phyloP scores from a whole-genome alignment of 2,329 filamentous ascomycete genomes.

The Herpotrichia juniperi region DNA sequence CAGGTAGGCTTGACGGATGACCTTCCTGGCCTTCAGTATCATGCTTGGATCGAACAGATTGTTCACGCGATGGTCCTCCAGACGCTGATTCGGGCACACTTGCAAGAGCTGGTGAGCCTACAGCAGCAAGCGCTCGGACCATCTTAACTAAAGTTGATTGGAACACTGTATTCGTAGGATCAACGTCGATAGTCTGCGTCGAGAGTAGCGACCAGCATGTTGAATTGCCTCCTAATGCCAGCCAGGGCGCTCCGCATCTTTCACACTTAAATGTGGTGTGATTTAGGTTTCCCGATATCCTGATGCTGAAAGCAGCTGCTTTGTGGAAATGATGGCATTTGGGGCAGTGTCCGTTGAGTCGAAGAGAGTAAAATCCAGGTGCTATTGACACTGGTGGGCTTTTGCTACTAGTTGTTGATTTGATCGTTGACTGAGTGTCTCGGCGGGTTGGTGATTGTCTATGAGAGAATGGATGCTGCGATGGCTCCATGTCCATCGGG shows the following conservation, averaged over 20 bases:
- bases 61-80: slow-evolving; percentile 14
- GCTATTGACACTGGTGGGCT: slow-evolving; percentile 13
- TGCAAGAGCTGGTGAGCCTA: slow-evolving; percentile 22
- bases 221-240: slow-evolving; percentile 31
- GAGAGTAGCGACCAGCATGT: slow-evolving; percentile 35
- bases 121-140: slow-evolving; percentile 23
- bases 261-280: slow-evolving; percentile 29
- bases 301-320: slow-evolving; percentile 25
- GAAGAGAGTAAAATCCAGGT: slow-evolving; percentile 25
- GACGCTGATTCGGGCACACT: slow-evolving; percentile 21
- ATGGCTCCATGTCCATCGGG: background rate
- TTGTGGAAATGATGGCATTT: slow-evolving; percentile 35
- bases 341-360: slow-evolving; percentile 34
- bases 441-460: slow-evolving; percentile 4
- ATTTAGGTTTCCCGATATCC: slow-evolving; percentile 13
- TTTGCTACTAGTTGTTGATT: slow-evolving; percentile 25
- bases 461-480: slow-evolving; percentile 2
- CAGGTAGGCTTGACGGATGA: background rate
- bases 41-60: slow-evolving; percentile 4
- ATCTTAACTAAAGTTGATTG: slow-evolving; percentile 24
- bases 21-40: background rate
- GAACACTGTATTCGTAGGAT: slow-evolving; percentile 21
- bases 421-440: slow-evolving; percentile 24
- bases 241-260: slow-evolving; percentile 28
- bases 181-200: slow-evolving; percentile 20